Conservation (phyloP, 2,329 filamentous ascomycete species). For the Fusarium compactum region DNA sequence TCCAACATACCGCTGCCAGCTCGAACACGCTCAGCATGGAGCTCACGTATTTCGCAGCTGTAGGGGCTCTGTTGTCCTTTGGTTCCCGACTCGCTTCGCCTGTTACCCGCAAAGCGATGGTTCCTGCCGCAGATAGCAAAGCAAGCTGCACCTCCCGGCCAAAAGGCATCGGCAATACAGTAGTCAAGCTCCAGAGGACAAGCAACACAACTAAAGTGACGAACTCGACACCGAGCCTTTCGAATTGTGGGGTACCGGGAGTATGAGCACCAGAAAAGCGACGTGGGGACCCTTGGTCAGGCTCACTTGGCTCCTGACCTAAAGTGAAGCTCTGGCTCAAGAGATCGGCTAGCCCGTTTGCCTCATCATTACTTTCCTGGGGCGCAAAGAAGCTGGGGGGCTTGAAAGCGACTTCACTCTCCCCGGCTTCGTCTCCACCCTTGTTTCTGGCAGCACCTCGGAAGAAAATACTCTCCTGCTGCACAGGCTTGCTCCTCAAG, state of each 20-base stretch:
- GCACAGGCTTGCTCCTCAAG: conserved; percentile 60
- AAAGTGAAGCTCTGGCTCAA: conserved; percentile 60
- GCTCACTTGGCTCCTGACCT: conserved; percentile 46
- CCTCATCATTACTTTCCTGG: conserved; percentile 55
- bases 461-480: conserved; percentile 66
- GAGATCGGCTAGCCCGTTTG: conserved; percentile 59
- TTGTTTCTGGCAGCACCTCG: conserved; percentile 41
- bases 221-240: conserved; percentile 38
- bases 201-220: conserved; percentile 41
- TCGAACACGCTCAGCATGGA: conserved; percentile 50
- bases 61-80: conserved; percentile 29
- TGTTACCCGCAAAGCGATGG: conserved; percentile 48
- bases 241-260: neutral
- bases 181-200: conserved; percentile 45
- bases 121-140: conserved; percentile 46
- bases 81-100: conserved; percentile 44
- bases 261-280: neutral
- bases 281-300: neutral
- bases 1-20: conserved; percentile 52
- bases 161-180: conserved; percentile 40
- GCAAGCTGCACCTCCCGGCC: conserved; percentile 46
- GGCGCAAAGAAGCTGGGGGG: conserved; percentile 72
- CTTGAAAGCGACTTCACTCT: conserved; percentile 61
- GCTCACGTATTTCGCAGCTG: conserved; percentile 38
- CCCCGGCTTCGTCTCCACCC: conserved; percentile 23